phyloP scores from a whole-genome alignment of 2,329 filamentous ascomycete species.

The Claviceps fusiformis region DNA sequence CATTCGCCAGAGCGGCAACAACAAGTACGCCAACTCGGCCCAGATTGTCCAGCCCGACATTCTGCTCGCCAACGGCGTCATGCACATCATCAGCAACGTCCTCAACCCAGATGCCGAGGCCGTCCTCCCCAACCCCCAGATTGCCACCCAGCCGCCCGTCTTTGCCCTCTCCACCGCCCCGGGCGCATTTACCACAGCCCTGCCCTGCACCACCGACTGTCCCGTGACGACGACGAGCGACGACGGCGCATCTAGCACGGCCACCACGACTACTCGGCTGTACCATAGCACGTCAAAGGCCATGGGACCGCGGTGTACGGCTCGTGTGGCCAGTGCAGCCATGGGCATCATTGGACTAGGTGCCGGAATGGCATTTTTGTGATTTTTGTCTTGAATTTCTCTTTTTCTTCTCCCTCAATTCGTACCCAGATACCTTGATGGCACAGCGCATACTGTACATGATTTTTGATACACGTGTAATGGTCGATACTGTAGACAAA shows the following conservation, averaged over 20 bases:
- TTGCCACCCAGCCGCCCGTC: conserved; percentile 31
- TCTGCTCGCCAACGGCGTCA: conserved; percentile 41
- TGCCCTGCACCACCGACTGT: conserved; percentile 29
- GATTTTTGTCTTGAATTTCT: background rate
- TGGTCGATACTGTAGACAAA: too few relatives aligned
- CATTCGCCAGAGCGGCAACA: conserved; percentile 26
- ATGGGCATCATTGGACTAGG: conserved; percentile 17
- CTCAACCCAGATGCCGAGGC: conserved; percentile 28
- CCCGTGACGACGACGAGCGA: conserved; percentile 17
- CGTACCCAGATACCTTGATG: too few relatives aligned
- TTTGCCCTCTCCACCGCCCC: conserved; percentile 38
- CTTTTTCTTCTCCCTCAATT: background rate
- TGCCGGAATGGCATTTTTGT: conserved; percentile 14
- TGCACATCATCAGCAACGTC: conserved; percentile 43
- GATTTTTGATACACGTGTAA: too few relatives aligned
- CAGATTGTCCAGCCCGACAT: conserved; percentile 38
- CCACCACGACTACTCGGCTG: conserved; percentile 9
- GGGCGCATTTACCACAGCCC: conserved; percentile 26
- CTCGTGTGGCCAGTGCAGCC: conserved; percentile 15
- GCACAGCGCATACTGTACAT: too few relatives aligned
- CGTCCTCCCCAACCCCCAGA: conserved; percentile 22
- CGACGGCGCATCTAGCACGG: conserved; percentile 9
- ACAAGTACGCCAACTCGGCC: conserved; percentile 39
- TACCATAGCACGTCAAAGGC: conserved; percentile 13
- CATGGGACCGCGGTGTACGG: conserved; percentile 13